Evolutionary conservation across 768 basidiomycete species (phyloP), one percentile per base, ranked within the genome.

Genomic region (Termitomyces eurrhizus): DNA sequence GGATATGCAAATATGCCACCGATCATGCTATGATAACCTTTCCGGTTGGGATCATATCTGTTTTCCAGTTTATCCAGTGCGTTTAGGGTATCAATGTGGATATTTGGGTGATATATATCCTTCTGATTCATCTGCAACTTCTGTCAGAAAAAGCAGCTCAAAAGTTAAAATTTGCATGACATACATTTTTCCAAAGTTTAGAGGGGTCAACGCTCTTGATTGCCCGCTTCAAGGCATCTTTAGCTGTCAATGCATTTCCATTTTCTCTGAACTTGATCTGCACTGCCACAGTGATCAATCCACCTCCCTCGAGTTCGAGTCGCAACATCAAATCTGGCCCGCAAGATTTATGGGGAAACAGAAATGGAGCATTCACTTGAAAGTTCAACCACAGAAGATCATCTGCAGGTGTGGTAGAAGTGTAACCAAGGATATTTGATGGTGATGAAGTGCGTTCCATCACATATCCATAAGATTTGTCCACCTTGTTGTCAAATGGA

Each of bases 281-380:
- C 35, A 59, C 16, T 2, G 58, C 58, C 24, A 53, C 58, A 21
- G 58, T 59, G 14, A 59, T 7, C 9, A 59, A 35, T 12, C 42
- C 21, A 21, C 24, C 41, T 8, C 29, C 51, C 21, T 52, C 52
- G 7, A 59, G 14, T 26, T 52, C 41, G 14, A 59, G 58, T 12
- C 51, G 41, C 36, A 45, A 59, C 24, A 59, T 41, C 41, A 59
- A 2, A 11, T 29, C 29, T 29, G 21, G 21, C 21, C 21, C 21
- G 21, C 21, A 21, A 21, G 21, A 21, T 21, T 21, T 21, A 21
- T 21, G 21, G 21, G 58, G 58, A 45, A 59, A 59, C 16, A 59
- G 21, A 24, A 59, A 59, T 18, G 58, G 58, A 9, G 51, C 58
- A n/a, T 45, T 45, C 4, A 42, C 21, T 33, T 8, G 8, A 14